Percentiles rank a stretch among this genome's conserved stretches.
phyloP scores from a whole-genome alignment of 768 basidiomycete genomes.

The Phlebiopsis flavidoalba region DNA sequence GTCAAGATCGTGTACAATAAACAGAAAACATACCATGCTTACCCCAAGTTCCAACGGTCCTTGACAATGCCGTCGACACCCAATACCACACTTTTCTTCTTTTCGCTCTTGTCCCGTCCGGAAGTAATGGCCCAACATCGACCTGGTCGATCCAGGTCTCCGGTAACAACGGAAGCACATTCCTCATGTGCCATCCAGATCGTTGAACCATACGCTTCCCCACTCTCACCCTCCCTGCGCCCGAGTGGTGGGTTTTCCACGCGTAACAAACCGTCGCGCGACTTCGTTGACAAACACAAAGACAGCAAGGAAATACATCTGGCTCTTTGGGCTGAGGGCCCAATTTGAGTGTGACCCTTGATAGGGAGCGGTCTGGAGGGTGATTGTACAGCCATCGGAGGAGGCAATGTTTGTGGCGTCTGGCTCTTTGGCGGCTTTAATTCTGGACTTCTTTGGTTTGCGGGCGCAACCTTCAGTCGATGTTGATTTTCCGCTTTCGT shows the following conservation, averaged over 20 bases:
- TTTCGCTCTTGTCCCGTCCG: slow-evolving; percentile 30
- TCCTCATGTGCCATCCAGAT: slow-evolving; percentile 75
- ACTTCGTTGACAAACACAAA: slow-evolving; percentile 55
- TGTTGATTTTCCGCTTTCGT: slow-evolving; percentile 37
- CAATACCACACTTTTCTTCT: slow-evolving; percentile 60
- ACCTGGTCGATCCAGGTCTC: slow-evolving; percentile 89
- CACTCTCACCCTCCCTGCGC: slow-evolving; percentile 43
- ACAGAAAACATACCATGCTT: slow-evolving; percentile 21
- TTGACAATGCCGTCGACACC: slow-evolving; percentile 87
- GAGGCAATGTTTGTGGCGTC: slow-evolving; percentile 17
- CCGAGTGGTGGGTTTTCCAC: slow-evolving; percentile 65
- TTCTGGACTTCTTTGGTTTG: slow-evolving; percentile 47
- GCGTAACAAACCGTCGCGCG: slow-evolving; percentile 49
- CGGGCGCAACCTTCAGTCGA: slow-evolving; percentile 30
- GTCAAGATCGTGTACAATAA: background rate
- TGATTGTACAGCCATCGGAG: background rate
- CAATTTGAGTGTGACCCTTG: slow-evolving; percentile 63
- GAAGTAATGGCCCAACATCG: slow-evolving; percentile 28
- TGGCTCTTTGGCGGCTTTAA: slow-evolving; percentile 27
- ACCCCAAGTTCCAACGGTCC: slow-evolving; percentile 93
- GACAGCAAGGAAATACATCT: slow-evolving; percentile 60
- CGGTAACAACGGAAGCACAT: slow-evolving; percentile 78
- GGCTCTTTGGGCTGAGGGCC: slow-evolving; percentile 55
- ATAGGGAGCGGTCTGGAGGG: slow-evolving; percentile 11
- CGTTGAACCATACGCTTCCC: slow-evolving; percentile 23